These are phyloP conservation scores for Lipomyces japonicus DNA, from an alignment of 805 yeast genomes.

Conservation along the genomic window DNA sequence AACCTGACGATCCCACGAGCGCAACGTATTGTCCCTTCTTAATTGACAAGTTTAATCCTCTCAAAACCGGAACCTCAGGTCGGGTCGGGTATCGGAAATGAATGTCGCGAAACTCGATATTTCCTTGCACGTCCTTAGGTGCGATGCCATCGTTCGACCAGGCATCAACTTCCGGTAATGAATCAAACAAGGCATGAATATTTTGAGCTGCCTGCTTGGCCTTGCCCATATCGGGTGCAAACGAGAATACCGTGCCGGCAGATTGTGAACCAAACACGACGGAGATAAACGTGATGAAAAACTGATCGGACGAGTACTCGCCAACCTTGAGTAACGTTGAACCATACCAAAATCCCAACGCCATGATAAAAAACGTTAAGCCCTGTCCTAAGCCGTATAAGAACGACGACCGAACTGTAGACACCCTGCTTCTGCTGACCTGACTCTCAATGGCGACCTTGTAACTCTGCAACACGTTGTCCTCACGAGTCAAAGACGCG, in stretches of 20 bases:
- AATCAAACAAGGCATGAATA: constrained; percentile 36
- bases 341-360: constrained; percentile 45
- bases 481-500: constrained; percentile 41
- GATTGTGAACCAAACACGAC: constrained; percentile 43
- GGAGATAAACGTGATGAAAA: constrained; percentile 41
- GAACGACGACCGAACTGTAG: constrained; percentile 28
- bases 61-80: constrained; percentile 32
- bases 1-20: constrained; percentile 83
- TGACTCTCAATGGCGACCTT: constrained; percentile 17
- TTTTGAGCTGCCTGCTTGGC: constrained; percentile 40
- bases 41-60: constrained; percentile 34
- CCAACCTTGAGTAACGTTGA: constrained; percentile 37
- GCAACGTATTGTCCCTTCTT: constrained; percentile 85
- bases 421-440: constrained; percentile 2
- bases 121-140: constrained; percentile 42
- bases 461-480: constrained; percentile 38
- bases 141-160: constrained; percentile 31
- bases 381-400: constrained; percentile 42
- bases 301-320: constrained; percentile 35
- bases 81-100: constrained; percentile 36
- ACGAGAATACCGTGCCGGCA: constrained; percentile 42
- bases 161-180: constrained; percentile 38
- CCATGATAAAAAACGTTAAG: constrained; percentile 41
- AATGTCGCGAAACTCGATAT: constrained; percentile 48
- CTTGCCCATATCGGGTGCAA: constrained; percentile 45